phyloP scores from a whole-genome alignment of 495 filamentous ascomycete species.

The Aspergillus incahuasiensis region DNA sequence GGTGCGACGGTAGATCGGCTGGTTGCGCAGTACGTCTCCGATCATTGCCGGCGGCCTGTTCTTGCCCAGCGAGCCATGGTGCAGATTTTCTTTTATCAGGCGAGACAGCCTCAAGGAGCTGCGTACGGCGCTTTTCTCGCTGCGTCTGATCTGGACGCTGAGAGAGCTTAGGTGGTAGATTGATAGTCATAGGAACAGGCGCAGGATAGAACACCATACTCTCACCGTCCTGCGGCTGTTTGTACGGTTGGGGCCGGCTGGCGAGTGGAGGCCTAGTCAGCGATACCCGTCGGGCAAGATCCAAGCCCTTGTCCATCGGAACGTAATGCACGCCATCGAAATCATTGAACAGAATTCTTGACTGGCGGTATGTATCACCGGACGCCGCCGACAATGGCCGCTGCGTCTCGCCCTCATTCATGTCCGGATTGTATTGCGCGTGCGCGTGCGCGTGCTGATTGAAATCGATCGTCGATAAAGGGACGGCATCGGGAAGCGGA shows the following conservation, averaged over 20 bases:
- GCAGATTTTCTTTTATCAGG: conserved; percentile 44
- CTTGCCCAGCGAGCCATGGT: conserved; percentile 28
- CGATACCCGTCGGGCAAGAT: conserved; percentile 31
- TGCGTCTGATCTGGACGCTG: conserved; percentile 55
- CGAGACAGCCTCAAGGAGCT: conserved; percentile 50
- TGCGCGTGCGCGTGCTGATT: conserved; percentile 17
- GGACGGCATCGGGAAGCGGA: conserved; percentile 24
- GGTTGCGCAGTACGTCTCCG: conserved; percentile 31
- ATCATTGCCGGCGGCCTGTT: conserved; percentile 16
- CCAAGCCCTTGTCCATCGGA: conserved; percentile 34
- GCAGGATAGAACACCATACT: conserved; percentile 94
- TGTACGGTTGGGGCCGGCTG: conserved; percentile 53
- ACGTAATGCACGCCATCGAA: conserved; percentile 92
- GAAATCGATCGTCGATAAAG: conserved; percentile 17
- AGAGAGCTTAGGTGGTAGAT: conserved; percentile 83
- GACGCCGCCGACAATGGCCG: conserved; percentile 54
- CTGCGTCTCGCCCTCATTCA: conserved; percentile 24
- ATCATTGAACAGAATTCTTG: conserved; percentile 69
- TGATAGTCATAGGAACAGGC: conserved; percentile 88
- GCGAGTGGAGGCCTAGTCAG: conserved; percentile 39
- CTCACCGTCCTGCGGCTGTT: conserved; percentile 60
- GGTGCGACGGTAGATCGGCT: conserved; percentile 69
- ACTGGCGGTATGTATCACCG: conserved; percentile 64
- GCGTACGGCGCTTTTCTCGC: conserved; percentile 65
- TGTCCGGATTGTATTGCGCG: conserved; percentile 16